These are phyloP conservation scores for Leptographium procerum DNA, from an alignment of 2,329 filamentous ascomycete species.

Conservation along the genomic window DNA sequence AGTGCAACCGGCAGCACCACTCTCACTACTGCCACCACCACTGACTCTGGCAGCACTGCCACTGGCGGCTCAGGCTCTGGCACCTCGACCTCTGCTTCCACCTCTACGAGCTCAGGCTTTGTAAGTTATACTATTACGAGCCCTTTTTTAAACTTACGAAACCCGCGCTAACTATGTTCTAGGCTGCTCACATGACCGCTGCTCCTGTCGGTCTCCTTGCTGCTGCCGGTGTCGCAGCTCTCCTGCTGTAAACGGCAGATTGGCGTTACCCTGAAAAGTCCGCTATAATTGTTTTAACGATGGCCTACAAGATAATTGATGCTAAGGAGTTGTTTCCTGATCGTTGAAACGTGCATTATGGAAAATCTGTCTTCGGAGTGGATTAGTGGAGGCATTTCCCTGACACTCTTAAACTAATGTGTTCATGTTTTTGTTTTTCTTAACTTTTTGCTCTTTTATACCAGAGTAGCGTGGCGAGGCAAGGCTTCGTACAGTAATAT, in stretches of 20 bases:
- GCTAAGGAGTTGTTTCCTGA: neutral
- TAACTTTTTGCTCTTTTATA: conserved; percentile 1
- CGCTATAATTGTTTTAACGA: neutral
- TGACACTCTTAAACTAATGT: neutral
- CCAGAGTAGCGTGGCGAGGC: neutral
- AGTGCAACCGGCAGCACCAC: neutral
- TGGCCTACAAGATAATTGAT: neutral
- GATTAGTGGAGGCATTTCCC: neutral
- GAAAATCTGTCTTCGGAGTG: neutral
- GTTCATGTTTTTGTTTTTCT: conserved; percentile 1
- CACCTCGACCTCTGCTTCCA: neutral
- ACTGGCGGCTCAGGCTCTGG: conserved; percentile 7
- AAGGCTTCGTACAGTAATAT: neutral
- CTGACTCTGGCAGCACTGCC: neutral
- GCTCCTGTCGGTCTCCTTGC: conserved; percentile 34
- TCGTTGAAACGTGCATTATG: too few species aligned
- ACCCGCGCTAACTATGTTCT: conserved; percentile 4
- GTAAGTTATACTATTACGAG: conserved; percentile 14
- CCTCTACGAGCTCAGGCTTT: conserved; percentile 4
- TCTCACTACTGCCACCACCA: neutral
- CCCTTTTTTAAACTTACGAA: neutral
- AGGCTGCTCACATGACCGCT: conserved; percentile 30
- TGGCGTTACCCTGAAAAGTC: neutral
- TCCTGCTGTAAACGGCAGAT: conserved; percentile 31
- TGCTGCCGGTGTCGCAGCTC: conserved; percentile 35